Evolutionary conservation across 176 grass and related monocot species (phyloP).

Genomic region (Phyllostachys edulis): DNA sequence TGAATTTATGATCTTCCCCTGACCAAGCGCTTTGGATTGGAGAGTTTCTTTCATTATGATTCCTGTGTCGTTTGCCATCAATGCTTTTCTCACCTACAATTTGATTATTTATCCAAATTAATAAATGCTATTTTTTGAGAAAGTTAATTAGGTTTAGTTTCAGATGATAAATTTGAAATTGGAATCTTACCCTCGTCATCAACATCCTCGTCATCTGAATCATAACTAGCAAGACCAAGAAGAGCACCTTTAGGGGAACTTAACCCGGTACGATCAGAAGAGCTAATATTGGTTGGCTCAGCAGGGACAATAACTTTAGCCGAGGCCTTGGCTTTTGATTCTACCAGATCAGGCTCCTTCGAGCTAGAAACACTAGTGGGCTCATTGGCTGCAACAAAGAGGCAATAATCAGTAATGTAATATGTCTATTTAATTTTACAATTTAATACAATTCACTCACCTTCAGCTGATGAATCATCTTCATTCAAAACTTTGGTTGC

Average conservation of each 20-base stretch:
- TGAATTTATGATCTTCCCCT: slow-evolving; percentile 27
- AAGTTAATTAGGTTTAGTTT: slow-evolving; percentile 26
- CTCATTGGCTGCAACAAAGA: slow-evolving; percentile 56
- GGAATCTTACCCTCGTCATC: slow-evolving; percentile 34
- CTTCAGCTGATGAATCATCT: slow-evolving; percentile 63
- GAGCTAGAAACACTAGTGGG: slow-evolving; percentile 30
- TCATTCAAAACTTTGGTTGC: slow-evolving; percentile 86
- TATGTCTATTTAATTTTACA: slow-evolving; percentile 25
- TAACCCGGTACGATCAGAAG: slow-evolving; percentile 27
- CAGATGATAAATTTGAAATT: slow-evolving; percentile 29
- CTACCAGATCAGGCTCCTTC: slow-evolving; percentile 37
- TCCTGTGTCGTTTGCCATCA: slow-evolving; percentile 10
- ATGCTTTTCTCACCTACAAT: slow-evolving; percentile 30
- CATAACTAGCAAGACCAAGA: slow-evolving; percentile 94
- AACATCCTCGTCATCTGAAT: slow-evolving; percentile 69
- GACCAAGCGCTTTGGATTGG: not conserved
- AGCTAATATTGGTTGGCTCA: slow-evolving; percentile 34
- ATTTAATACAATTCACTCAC: slow-evolving; percentile 44
- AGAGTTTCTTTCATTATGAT: slow-evolving; percentile 18
- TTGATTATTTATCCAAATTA: slow-evolving; percentile 20
- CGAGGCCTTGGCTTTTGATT: slow-evolving; percentile 43
- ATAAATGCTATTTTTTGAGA: not conserved
- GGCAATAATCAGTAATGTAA: slow-evolving; percentile 31
- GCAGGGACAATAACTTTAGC: slow-evolving; percentile 47
- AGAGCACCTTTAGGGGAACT: slow-evolving; percentile 60